Evolutionary conservation across 2,329 filamentous ascomycete species (phyloP).

Genomic region (Fusarium sp.): DNA sequence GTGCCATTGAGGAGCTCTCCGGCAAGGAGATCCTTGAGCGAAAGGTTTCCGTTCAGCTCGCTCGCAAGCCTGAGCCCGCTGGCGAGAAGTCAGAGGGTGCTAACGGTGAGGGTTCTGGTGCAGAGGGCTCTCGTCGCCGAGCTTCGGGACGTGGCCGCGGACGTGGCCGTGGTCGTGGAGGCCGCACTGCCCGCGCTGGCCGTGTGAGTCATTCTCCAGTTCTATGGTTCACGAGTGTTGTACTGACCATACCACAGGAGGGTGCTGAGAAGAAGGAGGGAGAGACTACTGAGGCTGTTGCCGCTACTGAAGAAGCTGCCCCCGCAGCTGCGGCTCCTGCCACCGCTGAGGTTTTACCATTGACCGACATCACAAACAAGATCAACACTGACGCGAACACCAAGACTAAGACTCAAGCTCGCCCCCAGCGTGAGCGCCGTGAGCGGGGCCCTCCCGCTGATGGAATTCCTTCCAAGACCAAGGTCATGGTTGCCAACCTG

Average conservation of each 20-base stretch:
- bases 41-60: conserved; percentile 98
- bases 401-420: conserved; percentile 66
- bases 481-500: conserved; percentile 99
- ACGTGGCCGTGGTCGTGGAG: conserved; percentile 75
- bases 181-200: conserved; percentile 70
- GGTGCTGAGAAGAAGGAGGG: conserved; percentile 59
- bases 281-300: conserved; percentile 50
- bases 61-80: conserved; percentile 92
- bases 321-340: conserved; percentile 56
- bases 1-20: conserved; percentile 93
- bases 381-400: conserved; percentile 67
- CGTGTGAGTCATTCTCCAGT: conserved; percentile 50
- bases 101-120: conserved; percentile 79
- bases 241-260: conserved; percentile 44
- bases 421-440: conserved; percentile 69
- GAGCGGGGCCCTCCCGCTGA: conserved; percentile 97
- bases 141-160: conserved; percentile 74
- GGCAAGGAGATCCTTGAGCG: conserved; percentile 98
- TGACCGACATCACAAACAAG: conserved; percentile 71
- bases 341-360: conserved; percentile 65
- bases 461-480: conserved; percentile 97
- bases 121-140: conserved; percentile 72
- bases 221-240: not conserved
- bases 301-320: conserved; percentile 59
- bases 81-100: conserved; percentile 79